Percentiles rank a stretch among this genome's conserved stretches.
phyloP scores from a whole-genome alignment of 2,329 filamentous ascomycete species.

The Penicillium decumbens region DNA sequence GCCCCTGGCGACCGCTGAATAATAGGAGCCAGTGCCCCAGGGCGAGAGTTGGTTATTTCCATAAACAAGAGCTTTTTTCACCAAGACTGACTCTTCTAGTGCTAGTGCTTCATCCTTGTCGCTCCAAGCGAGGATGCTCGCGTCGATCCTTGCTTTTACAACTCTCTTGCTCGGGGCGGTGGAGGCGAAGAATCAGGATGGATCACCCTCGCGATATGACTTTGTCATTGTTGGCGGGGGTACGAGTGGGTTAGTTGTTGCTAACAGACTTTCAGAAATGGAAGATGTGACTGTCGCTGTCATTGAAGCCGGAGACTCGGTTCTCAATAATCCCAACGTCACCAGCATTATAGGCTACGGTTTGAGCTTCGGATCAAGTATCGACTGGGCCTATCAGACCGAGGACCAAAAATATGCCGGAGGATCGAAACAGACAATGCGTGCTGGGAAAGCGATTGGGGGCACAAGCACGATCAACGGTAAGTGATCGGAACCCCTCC shows the following conservation, averaged over 20 bases:
- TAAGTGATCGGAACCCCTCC: constrained; percentile 1
- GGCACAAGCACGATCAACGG: constrained; percentile 46
- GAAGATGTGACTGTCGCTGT: constrained; percentile 27
- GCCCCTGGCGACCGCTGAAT: neutral
- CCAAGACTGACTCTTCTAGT: neutral
- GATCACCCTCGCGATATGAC: constrained; percentile 22
- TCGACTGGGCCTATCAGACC: constrained; percentile 44
- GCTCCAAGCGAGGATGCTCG: constrained; percentile 6
- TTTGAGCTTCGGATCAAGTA: constrained; percentile 30
- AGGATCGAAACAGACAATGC: constrained; percentile 31
- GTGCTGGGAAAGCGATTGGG: constrained; percentile 43
- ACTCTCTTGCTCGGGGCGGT: constrained; percentile 9
- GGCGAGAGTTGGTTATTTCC: neutral
- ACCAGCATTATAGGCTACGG: constrained; percentile 25
- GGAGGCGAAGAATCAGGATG: constrained; percentile 8
- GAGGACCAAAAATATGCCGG: constrained; percentile 41
- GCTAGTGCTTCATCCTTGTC: neutral
- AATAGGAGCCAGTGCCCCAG: neutral
- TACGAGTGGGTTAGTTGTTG: constrained; percentile 34
- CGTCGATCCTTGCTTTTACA: constrained; percentile 1
- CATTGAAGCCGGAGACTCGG: constrained; percentile 33
- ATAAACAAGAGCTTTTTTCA: neutral
- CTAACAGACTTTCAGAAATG: constrained; percentile 35
- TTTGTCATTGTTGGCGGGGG: constrained; percentile 37
- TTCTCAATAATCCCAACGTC: constrained; percentile 29